These are phyloP conservation scores for Lycium barbarum DNA, from an alignment of 257 asterid genomes.

Conservation along the genomic window DNA sequence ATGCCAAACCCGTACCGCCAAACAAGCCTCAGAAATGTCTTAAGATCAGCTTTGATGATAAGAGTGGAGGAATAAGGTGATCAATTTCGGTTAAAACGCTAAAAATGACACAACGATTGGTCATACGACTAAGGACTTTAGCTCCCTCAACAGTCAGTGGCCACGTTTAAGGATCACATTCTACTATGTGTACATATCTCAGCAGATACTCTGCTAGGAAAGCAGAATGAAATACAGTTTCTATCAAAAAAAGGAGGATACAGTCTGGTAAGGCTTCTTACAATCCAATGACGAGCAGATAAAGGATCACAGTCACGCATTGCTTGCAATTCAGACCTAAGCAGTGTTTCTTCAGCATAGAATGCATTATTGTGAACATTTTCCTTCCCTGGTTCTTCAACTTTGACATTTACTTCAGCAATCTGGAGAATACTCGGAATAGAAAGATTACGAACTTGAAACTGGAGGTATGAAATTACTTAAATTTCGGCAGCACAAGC, in stretches of 20 bases:
- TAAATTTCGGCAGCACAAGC: neutral
- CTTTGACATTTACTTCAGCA: conserved; percentile 91
- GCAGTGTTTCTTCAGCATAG: conserved; percentile 90
- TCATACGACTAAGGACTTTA: neutral
- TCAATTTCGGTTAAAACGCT: neutral
- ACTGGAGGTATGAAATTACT: neutral
- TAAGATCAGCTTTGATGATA: neutral
- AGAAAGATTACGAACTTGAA: conserved; percentile 11
- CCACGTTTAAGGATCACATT: conserved; percentile 14
- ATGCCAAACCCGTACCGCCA: neutral
- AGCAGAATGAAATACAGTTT: neutral
- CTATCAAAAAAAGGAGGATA: neutral
- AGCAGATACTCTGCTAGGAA: neutral
- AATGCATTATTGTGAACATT: conserved; percentile 93
- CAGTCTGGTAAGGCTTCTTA: conserved; percentile 48
- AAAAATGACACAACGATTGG: neutral
- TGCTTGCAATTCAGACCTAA: conserved; percentile 85
- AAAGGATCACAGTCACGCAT: conserved; percentile 93
- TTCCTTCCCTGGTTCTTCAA: conserved; percentile 90
- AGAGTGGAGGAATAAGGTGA: neutral
- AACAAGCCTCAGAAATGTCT: neutral
- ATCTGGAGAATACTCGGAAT: conserved; percentile 51
- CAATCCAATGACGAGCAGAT: conserved; percentile 97
- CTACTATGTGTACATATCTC: conserved; percentile 14
- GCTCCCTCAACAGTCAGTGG: neutral